Base-by-base conservation (phyloP, 768 basidiomycete species). In the Podaxis sp. region DNA sequence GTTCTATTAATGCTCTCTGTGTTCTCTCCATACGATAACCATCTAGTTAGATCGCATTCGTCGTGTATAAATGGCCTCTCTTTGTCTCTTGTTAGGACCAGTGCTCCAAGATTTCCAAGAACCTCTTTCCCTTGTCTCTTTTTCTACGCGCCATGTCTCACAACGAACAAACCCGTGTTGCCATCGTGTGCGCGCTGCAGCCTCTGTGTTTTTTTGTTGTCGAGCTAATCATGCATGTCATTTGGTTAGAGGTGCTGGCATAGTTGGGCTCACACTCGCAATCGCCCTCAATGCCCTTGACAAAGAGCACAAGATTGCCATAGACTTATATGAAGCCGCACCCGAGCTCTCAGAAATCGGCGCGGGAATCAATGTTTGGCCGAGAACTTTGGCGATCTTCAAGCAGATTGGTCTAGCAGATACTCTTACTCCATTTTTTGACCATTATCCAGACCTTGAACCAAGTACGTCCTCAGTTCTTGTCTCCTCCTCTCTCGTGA, bases 311-410 rank as follows among this genome's bases (percentile, higher is more conserved):
- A 65, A 62, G 3, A 62, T 73, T 7, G 69, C 74, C 0, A 67
- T 81, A 5, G 72, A 76, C n/a, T 62, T 82, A 6, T 82, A 78
- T 61, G 80, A 82, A 53, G 71, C 76, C 6, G 69, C 78, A 1
- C 63, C 74, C 0, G 66, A 66, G 16, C 71, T 82, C 40, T 71
- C 72, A 2, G 76, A 78, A 48, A 69, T 78, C 44, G 80, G 81
- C 5, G 80, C 79, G 9, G 80, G 80, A 0, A 75, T 82, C 50
- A 71, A 68, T 4, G 63, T 79, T 5, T 80, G 73, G 73, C 37
- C 73, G 9, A 54, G 63, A 27, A 63, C 61, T 5, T 61, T 57
- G 63, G 58, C 61, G 40, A 61, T 66, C 21, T 36, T 63, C 36
- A 62, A 61, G 23, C 35, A 53, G 9, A 55, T 66, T 14, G 64